Conservation (phyloP, 106 monocot species). For the Dendrobium catenatum region DNA sequence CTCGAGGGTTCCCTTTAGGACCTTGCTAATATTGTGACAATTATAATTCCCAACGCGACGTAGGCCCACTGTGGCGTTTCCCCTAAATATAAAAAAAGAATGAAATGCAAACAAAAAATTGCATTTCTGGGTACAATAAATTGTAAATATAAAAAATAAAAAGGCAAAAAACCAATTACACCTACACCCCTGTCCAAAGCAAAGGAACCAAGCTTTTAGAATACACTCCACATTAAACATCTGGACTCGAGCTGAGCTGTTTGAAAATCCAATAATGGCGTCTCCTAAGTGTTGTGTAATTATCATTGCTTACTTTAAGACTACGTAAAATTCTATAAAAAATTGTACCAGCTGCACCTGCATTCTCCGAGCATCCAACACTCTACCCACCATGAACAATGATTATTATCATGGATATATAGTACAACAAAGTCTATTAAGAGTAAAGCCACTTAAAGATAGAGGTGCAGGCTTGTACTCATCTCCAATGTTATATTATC, state of each 20-base stretch:
- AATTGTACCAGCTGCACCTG: conserved; percentile 81
- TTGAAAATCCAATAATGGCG: conserved; percentile 87
- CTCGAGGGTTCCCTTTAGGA: too few species aligned
- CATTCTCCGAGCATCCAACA: conserved; percentile 75
- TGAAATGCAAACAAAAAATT: not conserved
- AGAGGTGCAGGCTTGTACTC: too few species aligned
- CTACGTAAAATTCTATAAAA: conserved; percentile 72
- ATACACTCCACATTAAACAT: conserved; percentile 75
- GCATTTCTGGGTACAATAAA: not conserved
- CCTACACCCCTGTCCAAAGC: conserved; percentile 93
- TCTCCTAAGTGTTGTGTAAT: conserved; percentile 74
- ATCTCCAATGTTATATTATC: too few species aligned
- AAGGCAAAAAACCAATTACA: not conserved
- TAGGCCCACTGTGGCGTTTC: too few species aligned
- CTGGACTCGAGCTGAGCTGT: conserved; percentile 65
- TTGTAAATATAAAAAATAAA: too few species aligned
- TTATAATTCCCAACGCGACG: too few species aligned
- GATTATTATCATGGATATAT: too few species aligned
- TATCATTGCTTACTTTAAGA: conserved; percentile 82
- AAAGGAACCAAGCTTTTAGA: conserved; percentile 93
- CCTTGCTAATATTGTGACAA: too few species aligned
- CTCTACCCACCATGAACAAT: conserved; percentile 32
- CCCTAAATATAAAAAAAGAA: not conserved
- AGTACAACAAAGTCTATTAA: too few species aligned
- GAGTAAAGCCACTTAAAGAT: too few species aligned